Conservation (phyloP, 208 protist genomes). For the Kentomonas sorsogonicus region DNA sequence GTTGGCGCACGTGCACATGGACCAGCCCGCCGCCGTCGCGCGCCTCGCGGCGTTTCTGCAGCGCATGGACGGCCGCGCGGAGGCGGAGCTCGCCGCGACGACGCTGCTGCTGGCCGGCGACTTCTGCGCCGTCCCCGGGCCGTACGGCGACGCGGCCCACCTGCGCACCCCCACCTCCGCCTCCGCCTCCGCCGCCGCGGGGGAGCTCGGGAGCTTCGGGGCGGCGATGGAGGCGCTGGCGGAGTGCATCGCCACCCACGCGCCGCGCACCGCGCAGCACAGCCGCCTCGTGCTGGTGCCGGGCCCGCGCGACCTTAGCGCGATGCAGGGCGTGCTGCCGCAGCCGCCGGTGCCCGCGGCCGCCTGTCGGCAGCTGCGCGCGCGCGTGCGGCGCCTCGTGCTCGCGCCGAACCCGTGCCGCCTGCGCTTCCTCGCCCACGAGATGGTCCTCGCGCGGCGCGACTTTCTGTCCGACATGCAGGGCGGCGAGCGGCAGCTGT, state of each 20-base stretch:
- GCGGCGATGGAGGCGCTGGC: slow-evolving; percentile 53
- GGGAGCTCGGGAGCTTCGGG: no score
- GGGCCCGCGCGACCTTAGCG: slow-evolving; percentile 59
- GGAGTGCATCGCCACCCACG: slow-evolving; percentile 44
- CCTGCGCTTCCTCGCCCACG: slow-evolving; percentile 82
- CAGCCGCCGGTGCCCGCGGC: slow-evolving; percentile 57
- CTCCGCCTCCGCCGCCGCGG: no score
- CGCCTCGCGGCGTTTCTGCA: slow-evolving; percentile 63
- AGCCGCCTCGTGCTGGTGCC: slow-evolving; percentile 80
- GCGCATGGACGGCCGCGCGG: slow-evolving; percentile 75
- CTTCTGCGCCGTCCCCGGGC: slow-evolving; percentile 64
- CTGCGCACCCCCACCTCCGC: no score
- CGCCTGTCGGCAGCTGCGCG: slow-evolving; percentile 45
- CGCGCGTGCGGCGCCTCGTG: slow-evolving; percentile 52
- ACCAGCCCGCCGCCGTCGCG: slow-evolving; percentile 50
- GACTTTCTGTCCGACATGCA: slow-evolving; percentile 75
- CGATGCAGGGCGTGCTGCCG: slow-evolving; percentile 65
- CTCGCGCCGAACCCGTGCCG: slow-evolving; percentile 82
- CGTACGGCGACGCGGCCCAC: slow-evolving; percentile 74
- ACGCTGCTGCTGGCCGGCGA: slow-evolving; percentile 79
- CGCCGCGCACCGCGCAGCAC: slow-evolving; percentile 67
- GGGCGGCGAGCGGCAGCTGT: slow-evolving; percentile 34
- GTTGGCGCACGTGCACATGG: slow-evolving; percentile 78
- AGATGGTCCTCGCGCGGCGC: slow-evolving; percentile 67
- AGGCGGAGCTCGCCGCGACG: slow-evolving; percentile 67